phyloP scores from a whole-genome alignment of 163 green algal species.

The Scenedesmus sp. region DNA sequence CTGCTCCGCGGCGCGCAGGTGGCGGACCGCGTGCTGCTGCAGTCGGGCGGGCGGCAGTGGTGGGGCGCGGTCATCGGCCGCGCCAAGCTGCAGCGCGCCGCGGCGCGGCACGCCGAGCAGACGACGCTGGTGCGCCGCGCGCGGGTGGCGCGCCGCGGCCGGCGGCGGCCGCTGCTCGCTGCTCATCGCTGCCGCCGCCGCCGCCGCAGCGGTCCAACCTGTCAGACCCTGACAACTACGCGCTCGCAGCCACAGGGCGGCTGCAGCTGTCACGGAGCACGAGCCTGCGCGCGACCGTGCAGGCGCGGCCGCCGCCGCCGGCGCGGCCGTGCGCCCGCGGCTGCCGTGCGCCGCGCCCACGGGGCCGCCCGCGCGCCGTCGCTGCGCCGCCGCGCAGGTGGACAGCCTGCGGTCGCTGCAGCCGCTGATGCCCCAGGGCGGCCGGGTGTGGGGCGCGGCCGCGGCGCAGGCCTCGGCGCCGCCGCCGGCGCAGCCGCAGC shows the following conservation, averaged over 20 bases:
- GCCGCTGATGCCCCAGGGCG: constrained; percentile 3
- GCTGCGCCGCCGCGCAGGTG: background rate
- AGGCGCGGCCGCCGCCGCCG: background rate
- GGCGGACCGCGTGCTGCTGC: constrained; percentile 67
- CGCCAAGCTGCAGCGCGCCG: constrained; percentile 54
- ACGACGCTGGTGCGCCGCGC: too few relatives aligned
- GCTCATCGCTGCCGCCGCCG: background rate
- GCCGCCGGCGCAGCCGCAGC: constrained; percentile 16
- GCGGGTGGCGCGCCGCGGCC: too few relatives aligned
- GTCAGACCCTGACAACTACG: constrained; percentile 72
- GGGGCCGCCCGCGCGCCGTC: too few relatives aligned
- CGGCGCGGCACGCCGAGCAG: background rate
- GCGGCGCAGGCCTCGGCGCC: background rate
- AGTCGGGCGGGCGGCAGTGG: constrained; percentile 62
- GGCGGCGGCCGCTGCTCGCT: too few relatives aligned
- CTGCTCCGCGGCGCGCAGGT: constrained; percentile 55
- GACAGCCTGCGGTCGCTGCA: constrained; percentile 30
- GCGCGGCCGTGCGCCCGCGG: too few relatives aligned
- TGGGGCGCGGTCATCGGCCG: constrained; percentile 67
- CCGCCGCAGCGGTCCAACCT: constrained; percentile 46
- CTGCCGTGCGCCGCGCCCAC: too few relatives aligned
- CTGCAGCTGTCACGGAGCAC: constrained; percentile 31
- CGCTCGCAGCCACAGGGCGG: constrained; percentile 50
- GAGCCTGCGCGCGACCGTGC: background rate
- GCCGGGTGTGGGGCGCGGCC: constrained; percentile 1